Conservation (phyloP, 2,329 filamentous ascomycete species). For the Gyromitra esculenta region DNA sequence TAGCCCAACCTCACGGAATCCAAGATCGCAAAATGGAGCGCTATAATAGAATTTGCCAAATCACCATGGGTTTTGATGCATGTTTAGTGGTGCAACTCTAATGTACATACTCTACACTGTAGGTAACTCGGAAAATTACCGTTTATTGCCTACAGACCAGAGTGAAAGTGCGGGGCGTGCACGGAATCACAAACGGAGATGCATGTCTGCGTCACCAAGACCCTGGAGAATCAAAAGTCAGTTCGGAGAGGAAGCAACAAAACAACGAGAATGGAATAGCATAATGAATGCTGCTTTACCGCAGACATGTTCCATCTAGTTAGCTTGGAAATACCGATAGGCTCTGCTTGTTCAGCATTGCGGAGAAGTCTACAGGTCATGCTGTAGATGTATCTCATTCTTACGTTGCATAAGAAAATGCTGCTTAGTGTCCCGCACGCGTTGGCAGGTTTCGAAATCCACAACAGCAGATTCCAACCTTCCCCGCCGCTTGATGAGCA, state of each 20-base stretch:
- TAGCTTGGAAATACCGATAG: slow-evolving; percentile 29
- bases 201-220: slow-evolving; percentile 47
- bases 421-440: slow-evolving; percentile 34
- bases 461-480: slow-evolving; percentile 25
- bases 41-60: slow-evolving; percentile 33
- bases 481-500: slow-evolving; percentile 17
- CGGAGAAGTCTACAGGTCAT: slow-evolving; percentile 18
- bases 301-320: slow-evolving; percentile 6
- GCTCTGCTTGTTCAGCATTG: slow-evolving; percentile 9
- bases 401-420: slow-evolving; percentile 18
- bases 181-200: slow-evolving; percentile 37
- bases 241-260: slow-evolving; percentile 10
- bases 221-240: slow-evolving; percentile 2
- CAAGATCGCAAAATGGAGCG: slow-evolving; percentile 38
- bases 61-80: slow-evolving; percentile 35
- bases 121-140: slow-evolving; percentile 21
- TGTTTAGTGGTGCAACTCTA: slow-evolving; percentile 5
- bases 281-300: slow-evolving; percentile 16
- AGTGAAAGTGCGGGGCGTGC: slow-evolving; percentile 47
- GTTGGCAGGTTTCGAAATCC: slow-evolving; percentile 43
- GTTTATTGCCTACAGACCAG: slow-evolving; percentile 35
- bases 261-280: slow-evolving; percentile 21
- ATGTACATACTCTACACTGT: not conserved
- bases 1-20: slow-evolving; percentile 7
- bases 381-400: slow-evolving; percentile 17